These are phyloP conservation scores for Candolleomyces efflorescens DNA, from an alignment of 768 basidiomycete genomes.

Conservation along the genomic window DNA sequence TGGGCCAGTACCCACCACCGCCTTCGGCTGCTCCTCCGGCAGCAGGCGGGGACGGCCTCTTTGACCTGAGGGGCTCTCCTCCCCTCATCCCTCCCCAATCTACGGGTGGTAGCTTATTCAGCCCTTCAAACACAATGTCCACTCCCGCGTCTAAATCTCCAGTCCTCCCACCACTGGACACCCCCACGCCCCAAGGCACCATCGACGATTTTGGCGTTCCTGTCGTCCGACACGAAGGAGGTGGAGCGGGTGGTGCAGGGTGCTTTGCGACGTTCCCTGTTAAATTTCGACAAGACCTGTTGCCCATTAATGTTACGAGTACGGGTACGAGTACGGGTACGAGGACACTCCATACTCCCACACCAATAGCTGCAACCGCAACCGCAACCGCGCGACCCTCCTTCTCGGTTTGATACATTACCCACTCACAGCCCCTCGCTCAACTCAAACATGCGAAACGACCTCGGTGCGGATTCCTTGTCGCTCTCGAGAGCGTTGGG, in stretches of 20 bases:
- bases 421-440: not conserved
- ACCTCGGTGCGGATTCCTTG: constrained; percentile 23
- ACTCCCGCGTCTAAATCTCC: constrained; percentile 21
- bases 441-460: not conserved
- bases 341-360: no score
- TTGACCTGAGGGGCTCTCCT: constrained; percentile 1
- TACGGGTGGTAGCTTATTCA: no score
- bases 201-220: constrained; percentile 1
- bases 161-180: constrained; percentile 3
- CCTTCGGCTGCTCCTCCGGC: no score
- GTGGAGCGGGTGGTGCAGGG: constrained; percentile 27
- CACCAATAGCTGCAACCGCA: no score
- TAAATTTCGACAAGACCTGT: constrained; percentile 25
- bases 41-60: not conserved
- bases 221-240: no score
- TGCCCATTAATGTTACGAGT: constrained; percentile 27
- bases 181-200: no score
- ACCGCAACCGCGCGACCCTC: constrained; percentile 20
- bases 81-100: not conserved
- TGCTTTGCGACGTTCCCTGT: constrained; percentile 70
- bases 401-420: not conserved
- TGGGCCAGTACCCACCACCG: not conserved
- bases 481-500: constrained; percentile 28
- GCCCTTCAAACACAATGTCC: constrained; percentile 32
- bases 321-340: no score